Conservation (phyloP, 1,139 yeast genomes). For the Scheffersomyces insectosa region DNA sequence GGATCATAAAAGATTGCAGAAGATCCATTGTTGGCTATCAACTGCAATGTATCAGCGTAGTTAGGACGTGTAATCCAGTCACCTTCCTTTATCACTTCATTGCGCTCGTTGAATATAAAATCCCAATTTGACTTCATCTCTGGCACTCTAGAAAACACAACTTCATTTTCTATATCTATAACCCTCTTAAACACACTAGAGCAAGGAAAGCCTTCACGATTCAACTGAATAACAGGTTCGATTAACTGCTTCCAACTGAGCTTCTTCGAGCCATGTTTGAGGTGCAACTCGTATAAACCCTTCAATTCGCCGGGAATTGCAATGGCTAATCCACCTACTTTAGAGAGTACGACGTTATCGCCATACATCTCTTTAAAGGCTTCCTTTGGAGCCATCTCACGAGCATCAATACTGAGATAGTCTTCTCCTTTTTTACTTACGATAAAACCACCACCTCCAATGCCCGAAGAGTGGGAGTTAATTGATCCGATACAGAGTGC, state of each 20-base stretch:
- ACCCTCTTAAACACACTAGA: constrained; percentile 46
- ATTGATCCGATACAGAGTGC: constrained; percentile 86
- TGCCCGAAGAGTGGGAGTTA: constrained; percentile 82
- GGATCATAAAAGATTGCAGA: constrained; percentile 82
- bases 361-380: constrained; percentile 70
- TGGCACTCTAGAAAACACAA: constrained; percentile 32
- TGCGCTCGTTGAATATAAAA: constrained; percentile 44
- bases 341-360: constrained; percentile 44
- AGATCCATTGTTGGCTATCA: constrained; percentile 74
- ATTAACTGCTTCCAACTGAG: constrained; percentile 73
- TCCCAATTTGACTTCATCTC: constrained; percentile 49
- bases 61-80: constrained; percentile 60
- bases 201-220: constrained; percentile 67
- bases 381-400: constrained; percentile 79
- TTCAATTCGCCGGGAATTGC: constrained; percentile 90
- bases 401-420: constrained; percentile 72
- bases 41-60: constrained; percentile 65
- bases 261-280: constrained; percentile 67
- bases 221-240: constrained; percentile 71
- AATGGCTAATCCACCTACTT: constrained; percentile 80
- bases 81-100: constrained; percentile 47
- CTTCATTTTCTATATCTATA: constrained; percentile 20
- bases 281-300: constrained; percentile 67
- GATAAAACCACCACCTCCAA: constrained; percentile 90
- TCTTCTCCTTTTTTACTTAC: constrained; percentile 51